Conservation (phyloP, 257 asterid species). For the Salvia splendens region DNA sequence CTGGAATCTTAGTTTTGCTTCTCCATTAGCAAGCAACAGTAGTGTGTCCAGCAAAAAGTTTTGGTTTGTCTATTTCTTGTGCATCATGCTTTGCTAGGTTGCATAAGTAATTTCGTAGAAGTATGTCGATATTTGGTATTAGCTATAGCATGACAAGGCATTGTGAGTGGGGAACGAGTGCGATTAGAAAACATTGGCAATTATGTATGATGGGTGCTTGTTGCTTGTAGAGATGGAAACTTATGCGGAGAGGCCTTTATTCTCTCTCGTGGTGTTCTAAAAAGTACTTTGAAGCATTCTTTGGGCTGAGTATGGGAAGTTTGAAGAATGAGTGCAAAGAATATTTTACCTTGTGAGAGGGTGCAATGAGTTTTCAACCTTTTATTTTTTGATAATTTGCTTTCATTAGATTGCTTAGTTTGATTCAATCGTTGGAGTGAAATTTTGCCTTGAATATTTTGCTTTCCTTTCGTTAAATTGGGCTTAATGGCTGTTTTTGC, state of each 20-base stretch:
- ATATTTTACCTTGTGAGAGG: constrained; percentile 50
- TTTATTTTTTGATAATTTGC: constrained; percentile 7
- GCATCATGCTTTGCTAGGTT: constrained; percentile 36
- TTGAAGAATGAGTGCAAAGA: constrained; percentile 50
- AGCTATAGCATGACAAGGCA: constrained; percentile 37
- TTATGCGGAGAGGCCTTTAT: constrained; percentile 39
- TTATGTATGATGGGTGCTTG: constrained; percentile 40
- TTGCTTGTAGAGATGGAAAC: constrained; percentile 41
- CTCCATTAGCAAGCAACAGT: constrained; percentile 51
- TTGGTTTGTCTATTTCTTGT: constrained; percentile 31
- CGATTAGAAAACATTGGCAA: constrained; percentile 18
- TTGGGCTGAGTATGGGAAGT: constrained; percentile 43
- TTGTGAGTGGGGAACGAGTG: background rate
- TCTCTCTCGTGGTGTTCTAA: constrained; percentile 39
- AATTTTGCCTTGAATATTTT: background rate
- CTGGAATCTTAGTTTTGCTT: constrained; percentile 67
- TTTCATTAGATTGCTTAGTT: constrained; percentile 22
- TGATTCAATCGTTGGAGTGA: constrained; percentile 13
- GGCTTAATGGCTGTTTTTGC: constrained; percentile 19
- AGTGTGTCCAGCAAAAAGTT: constrained; percentile 31
- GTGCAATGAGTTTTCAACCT: constrained; percentile 29
- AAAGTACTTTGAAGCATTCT: constrained; percentile 37
- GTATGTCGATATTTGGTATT: constrained; percentile 30
- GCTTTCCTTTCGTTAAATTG: constrained; percentile 1
- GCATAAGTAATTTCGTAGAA: constrained; percentile 21